phyloP scores from a whole-genome alignment of 371 early-diverging fungal species.

The Mucor velutinosus region DNA sequence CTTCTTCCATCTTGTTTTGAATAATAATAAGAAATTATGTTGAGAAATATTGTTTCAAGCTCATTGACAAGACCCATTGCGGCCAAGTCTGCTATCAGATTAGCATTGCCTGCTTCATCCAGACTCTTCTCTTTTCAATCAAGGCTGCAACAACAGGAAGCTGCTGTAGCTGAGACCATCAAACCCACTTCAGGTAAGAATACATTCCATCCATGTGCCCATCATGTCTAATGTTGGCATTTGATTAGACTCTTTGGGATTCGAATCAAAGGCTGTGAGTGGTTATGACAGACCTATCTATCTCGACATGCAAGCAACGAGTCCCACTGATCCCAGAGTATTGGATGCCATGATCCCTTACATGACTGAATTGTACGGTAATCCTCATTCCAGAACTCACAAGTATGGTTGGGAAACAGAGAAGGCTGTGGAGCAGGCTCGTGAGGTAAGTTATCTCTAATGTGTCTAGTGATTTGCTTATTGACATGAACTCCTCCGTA shows the following conservation, averaged over 20 bases:
- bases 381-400: conserved; percentile 99
- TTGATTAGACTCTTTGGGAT: conserved; percentile 59
- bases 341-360: conserved; percentile 98
- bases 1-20: background rate
- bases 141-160: conserved; percentile 2
- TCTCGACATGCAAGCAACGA: conserved; percentile 97
- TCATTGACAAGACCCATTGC: conserved; percentile 12
- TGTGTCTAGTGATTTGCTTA: background rate
- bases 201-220: background rate
- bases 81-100: background rate
- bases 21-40: conserved; percentile 7
- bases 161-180: conserved; percentile 6
- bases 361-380: conserved; percentile 94
- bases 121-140: conserved; percentile 9
- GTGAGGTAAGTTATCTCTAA: conserved; percentile 56
- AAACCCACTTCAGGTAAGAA: conserved; percentile 21
- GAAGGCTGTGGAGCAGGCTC: conserved; percentile 91
- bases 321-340: conserved; percentile 97
- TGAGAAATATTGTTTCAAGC: conserved; percentile 16
- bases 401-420: conserved; percentile 99
- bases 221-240: background rate
- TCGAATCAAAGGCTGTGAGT: conserved; percentile 44
- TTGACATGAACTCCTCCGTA: conserved; percentile 27
- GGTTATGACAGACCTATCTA: conserved; percentile 77
- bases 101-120: background rate